phyloP scores from a whole-genome alignment of 2,329 filamentous ascomycete genomes.

The Beauveria sp. region DNA sequence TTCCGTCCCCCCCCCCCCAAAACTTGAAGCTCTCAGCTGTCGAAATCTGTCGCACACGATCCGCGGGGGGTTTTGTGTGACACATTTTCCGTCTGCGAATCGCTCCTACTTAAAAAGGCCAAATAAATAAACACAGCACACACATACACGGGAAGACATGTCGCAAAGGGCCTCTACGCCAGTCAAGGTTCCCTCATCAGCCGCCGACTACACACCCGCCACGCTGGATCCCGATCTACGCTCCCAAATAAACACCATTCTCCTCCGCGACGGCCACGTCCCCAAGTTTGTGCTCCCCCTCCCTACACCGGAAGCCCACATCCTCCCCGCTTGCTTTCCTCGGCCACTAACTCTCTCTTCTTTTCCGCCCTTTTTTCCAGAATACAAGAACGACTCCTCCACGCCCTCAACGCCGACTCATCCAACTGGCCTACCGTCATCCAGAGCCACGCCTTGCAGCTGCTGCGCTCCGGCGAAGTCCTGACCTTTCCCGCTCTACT shows the following conservation, averaged over 20 bases:
- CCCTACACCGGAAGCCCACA: neutral
- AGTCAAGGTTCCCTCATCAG: conserved; percentile 52
- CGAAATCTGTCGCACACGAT: no score
- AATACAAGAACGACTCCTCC: conserved; percentile 57
- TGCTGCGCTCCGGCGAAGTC: conserved; percentile 53
- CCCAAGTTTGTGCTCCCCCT: conserved; percentile 37
- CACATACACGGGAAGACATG: conserved; percentile 22
- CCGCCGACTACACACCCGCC: conserved; percentile 51
- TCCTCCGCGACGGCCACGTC: conserved; percentile 53
- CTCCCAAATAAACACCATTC: conserved; percentile 52
- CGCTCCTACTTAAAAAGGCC: no score
- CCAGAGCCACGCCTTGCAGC: conserved; percentile 50
- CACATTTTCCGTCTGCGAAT: neutral
- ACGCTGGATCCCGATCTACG: conserved; percentile 55
- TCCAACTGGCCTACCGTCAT: conserved; percentile 57
- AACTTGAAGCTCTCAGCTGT: no score
- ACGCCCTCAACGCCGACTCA: conserved; percentile 50
- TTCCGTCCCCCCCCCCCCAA: no score
- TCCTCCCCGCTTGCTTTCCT: neutral
- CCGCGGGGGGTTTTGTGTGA: no score
- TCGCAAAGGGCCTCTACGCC: conserved; percentile 44
- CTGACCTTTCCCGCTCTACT: conserved; percentile 55
- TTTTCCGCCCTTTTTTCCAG: conserved; percentile 26
- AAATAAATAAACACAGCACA: neutral
- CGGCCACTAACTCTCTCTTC: neutral